Percentiles rank a stretch among this genome's conserved stretches.
phyloP scores from a whole-genome alignment of 1,139 yeast genomes.

The Yamadazyma atlantica region DNA sequence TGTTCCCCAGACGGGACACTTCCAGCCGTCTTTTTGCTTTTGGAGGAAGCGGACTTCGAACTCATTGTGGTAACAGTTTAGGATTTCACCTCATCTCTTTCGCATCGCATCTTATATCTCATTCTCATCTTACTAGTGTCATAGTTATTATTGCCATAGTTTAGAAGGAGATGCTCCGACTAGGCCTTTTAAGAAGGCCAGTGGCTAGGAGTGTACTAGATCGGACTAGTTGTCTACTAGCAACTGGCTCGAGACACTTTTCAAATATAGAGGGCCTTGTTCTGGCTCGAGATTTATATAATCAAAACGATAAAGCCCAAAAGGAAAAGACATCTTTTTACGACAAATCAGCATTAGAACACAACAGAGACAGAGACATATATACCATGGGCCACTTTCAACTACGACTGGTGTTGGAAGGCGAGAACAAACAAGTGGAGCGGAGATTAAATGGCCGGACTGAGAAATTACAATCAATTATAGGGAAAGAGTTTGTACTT shows the following conservation, averaged over 20 bases:
- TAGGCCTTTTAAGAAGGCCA: no score
- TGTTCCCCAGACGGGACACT: background rate
- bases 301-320: constrained; percentile 1
- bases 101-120: background rate
- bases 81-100: background rate
- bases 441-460: constrained; percentile 5
- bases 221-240: no score
- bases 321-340: constrained; percentile 7
- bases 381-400: constrained; percentile 4
- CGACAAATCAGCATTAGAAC: constrained; percentile 6
- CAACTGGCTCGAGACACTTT: no score
- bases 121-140: background rate
- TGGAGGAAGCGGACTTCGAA: constrained; percentile 12
- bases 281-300: constrained; percentile 11
- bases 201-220: no score
- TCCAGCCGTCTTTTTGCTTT: constrained; percentile 17
- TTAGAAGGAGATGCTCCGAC: no score
- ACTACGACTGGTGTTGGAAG: constrained; percentile 6
- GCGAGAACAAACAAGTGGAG: constrained; percentile 2
- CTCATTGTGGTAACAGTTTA: no score
- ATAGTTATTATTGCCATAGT: no score
- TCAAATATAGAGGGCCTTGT: background rate
- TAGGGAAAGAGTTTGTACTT: constrained; percentile 21
- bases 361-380: constrained; percentile 2
- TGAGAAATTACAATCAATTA: constrained; percentile 12